Evolutionary conservation across 805 yeast species (phyloP).

Genomic region (Metschnikowia anglica): DNA sequence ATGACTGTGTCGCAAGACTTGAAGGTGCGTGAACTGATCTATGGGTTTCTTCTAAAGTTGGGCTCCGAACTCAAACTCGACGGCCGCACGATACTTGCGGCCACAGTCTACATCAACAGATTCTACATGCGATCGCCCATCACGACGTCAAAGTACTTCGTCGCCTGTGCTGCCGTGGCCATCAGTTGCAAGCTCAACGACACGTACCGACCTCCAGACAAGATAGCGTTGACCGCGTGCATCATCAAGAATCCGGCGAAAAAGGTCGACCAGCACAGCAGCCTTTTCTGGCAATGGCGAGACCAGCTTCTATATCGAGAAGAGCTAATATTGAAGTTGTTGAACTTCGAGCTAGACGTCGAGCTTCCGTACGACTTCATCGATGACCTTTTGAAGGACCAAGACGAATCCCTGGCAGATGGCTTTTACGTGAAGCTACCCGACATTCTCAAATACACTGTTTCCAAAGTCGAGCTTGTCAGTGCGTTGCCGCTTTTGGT

Average conservation of each 20-base stretch:
- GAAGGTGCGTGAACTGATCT: conserved; percentile 36
- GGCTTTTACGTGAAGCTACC: conserved; percentile 15
- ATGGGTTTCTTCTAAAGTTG: conserved; percentile 38
- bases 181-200: conserved; percentile 45
- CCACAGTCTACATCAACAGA: conserved; percentile 40
- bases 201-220: conserved; percentile 44
- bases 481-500: conserved; percentile 40
- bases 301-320: conserved; percentile 45
- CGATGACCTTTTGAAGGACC: conserved; percentile 23
- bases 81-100: conserved; percentile 42
- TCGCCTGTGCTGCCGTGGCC: conserved; percentile 44
- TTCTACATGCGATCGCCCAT: conserved; percentile 44
- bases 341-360: conserved; percentile 41
- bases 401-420: conserved; percentile 11
- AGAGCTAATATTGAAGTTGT: conserved; percentile 38
- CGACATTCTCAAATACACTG: conserved; percentile 31
- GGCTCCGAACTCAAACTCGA: conserved; percentile 40
- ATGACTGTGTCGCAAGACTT: conserved; percentile 39
- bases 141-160: conserved; percentile 43
- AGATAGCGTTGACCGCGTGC: conserved; percentile 41
- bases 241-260: conserved; percentile 33
- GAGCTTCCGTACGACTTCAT: conserved; percentile 40
- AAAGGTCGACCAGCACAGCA: conserved; percentile 39
- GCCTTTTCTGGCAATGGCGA: conserved; percentile 45
- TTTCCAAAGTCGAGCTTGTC: conserved; percentile 37